A percentile compares a stretch with the other conserved stretches of the same genome.
These are phyloP conservation scores for Beauveria rudraprayagi DNA, from an alignment of 2,329 filamentous ascomycete genomes.

Conservation along the genomic window DNA sequence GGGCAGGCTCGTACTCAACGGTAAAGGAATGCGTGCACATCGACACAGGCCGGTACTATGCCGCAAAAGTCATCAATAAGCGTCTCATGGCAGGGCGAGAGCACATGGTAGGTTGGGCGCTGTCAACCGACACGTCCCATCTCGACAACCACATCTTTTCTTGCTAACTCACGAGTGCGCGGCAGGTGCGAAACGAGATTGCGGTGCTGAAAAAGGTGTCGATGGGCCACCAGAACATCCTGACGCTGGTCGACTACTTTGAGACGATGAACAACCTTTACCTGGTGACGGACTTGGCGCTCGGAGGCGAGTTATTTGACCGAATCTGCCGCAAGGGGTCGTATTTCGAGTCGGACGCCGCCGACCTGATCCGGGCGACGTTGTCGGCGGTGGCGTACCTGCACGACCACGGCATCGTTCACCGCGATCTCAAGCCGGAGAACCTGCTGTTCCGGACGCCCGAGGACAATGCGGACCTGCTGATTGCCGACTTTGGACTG, in stretches of 20 bases:
- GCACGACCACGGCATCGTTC: constrained; percentile 96
- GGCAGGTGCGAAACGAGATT: constrained; percentile 90
- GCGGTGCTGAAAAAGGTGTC: constrained; percentile 96
- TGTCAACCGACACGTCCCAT: background rate
- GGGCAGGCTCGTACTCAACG: constrained; percentile 93
- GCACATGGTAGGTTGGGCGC: constrained; percentile 68
- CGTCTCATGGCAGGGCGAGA: constrained; percentile 93
- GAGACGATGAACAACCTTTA: constrained; percentile 99
- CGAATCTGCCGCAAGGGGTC: constrained; percentile 97
- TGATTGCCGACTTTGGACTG: constrained; percentile 95
- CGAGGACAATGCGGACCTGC: constrained; percentile 91
- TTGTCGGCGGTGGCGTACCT: constrained; percentile 97
- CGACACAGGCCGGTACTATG: constrained; percentile 95
- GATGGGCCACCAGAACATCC: constrained; percentile 96
- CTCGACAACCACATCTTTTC: background rate
- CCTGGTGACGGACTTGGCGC: constrained; percentile 90
- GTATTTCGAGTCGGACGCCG: constrained; percentile 96
- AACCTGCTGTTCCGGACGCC: constrained; percentile 94
- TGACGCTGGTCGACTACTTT: constrained; percentile 97
- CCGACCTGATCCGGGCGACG: constrained; percentile 87
- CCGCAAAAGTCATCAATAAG: constrained; percentile 99
- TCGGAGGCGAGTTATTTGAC: constrained; percentile 95
- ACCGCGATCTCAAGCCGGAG: constrained; percentile 95
- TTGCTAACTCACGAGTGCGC: background rate
- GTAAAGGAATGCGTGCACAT: constrained; percentile 99